Conservation (phyloP, 2,329 filamentous ascomycete genomes). For the Trichoderma asperellum region DNA sequence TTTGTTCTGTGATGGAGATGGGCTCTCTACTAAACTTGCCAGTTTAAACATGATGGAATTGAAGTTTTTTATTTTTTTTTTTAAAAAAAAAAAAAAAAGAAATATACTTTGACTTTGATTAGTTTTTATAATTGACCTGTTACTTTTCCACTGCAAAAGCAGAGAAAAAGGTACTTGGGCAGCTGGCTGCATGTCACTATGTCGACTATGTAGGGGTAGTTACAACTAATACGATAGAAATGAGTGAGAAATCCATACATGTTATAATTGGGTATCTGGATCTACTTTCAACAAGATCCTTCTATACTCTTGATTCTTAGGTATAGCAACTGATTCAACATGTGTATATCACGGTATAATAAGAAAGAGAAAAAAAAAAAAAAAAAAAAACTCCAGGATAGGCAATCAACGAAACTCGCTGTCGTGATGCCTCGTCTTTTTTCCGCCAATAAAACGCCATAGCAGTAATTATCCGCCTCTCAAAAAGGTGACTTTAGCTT, state of each 20-base stretch:
- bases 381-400: not conserved
- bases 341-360: not conserved
- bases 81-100: too few species aligned
- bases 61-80: too few species aligned
- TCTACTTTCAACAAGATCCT: not conserved
- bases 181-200: not conserved
- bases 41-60: not conserved
- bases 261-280: conserved; percentile 8
- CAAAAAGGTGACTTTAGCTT: not conserved
- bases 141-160: not conserved
- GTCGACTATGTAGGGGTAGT: not conserved
- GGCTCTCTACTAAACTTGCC: not conserved
- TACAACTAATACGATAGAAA: too few species aligned
- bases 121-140: not conserved
- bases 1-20: not conserved
- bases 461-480: not conserved
- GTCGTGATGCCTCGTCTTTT: not conserved
- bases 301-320: not conserved
- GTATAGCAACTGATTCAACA: too few species aligned
- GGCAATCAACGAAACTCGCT: not conserved
- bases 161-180: not conserved
- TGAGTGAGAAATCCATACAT: not conserved
- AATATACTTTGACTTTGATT: not conserved
- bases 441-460: conserved; percentile 4
- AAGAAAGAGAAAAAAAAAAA: not conserved